phyloP scores from a whole-genome alignment of 495 filamentous ascomycete species.

The Amniculicola lignicola region DNA sequence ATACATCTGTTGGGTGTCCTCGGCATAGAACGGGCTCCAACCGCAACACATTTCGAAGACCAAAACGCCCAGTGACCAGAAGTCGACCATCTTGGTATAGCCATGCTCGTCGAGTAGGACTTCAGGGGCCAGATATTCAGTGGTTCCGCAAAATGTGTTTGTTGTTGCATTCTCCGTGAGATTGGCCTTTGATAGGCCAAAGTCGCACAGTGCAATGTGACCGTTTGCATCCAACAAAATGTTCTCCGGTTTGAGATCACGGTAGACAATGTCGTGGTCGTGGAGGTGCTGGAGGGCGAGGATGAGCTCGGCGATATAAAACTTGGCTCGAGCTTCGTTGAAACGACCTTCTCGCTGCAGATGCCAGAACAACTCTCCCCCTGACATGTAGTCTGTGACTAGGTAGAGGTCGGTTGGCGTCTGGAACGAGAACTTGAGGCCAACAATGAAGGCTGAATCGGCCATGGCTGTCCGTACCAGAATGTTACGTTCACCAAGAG shows the following conservation, averaged over 20 bases:
- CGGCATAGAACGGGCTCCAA: conserved; percentile 98
- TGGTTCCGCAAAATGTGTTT: conserved; percentile 98
- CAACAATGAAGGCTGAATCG: conserved; percentile 96
- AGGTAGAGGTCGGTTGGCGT: conserved; percentile 94
- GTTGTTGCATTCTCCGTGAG: conserved; percentile 93
- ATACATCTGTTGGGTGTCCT: conserved; percentile 99
- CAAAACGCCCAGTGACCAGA: conserved; percentile 96
- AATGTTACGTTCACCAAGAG: conserved; percentile 94
- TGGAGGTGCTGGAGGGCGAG: conserved; percentile 93
- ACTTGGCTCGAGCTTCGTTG: conserved; percentile 90
- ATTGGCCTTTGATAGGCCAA: conserved; percentile 95
- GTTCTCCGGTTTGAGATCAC: conserved; percentile 84
- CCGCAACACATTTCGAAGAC: conserved; percentile 99
- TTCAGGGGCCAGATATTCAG: conserved; percentile 94
- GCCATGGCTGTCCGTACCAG: conserved; percentile 92
- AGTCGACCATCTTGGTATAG: conserved; percentile 99
- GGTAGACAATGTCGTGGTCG: conserved; percentile 95
- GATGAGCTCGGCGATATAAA: conserved; percentile 98
- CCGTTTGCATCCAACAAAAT: conserved; percentile 81
- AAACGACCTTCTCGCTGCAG: conserved; percentile 96
- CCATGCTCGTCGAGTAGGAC: conserved; percentile 92
- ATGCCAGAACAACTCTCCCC: conserved; percentile 98
- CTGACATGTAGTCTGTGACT: conserved; percentile 99
- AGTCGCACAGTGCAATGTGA: conserved; percentile 82
- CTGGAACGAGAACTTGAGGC: conserved; percentile 98